phyloP scores from a whole-genome alignment of 2,329 filamentous ascomycete species.

The Microsporum canis region DNA sequence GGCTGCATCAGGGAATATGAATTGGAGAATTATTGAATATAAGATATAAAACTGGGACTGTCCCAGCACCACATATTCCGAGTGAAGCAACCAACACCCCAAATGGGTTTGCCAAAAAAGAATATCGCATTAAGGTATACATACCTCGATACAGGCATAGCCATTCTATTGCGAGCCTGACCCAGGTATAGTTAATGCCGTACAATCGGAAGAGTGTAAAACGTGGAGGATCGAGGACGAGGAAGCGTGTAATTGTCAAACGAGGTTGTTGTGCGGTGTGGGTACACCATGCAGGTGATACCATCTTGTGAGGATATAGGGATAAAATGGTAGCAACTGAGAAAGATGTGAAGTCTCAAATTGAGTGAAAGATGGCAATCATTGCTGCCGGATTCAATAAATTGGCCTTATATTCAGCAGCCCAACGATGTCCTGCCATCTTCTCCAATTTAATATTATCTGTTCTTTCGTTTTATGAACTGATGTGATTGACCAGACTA shows the following conservation, averaged over 20 bases:
- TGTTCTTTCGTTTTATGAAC: neutral
- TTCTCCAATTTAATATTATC: neutral
- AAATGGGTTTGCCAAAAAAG: neutral
- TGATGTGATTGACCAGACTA: neutral
- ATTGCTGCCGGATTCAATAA: neutral
- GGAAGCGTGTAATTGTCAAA: neutral
- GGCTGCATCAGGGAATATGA: neutral
- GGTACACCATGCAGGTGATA: neutral
- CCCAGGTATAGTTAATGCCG: neutral
- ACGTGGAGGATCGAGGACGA: neutral
- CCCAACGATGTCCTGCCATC: neutral
- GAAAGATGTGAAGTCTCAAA: neutral
- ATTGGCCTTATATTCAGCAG: neutral
- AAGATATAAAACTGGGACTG: neutral
- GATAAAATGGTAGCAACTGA: neutral
- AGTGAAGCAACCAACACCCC: neutral
- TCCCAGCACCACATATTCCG: neutral
- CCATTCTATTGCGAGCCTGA: neutral
- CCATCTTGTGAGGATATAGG: neutral
- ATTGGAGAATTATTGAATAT: neutral
- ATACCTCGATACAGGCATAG: neutral
- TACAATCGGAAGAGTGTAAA: neutral
- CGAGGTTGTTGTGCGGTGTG: neutral
- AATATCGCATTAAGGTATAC: neutral
- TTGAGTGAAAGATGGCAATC: neutral